phyloP scores from a whole-genome alignment of 495 filamentous ascomycete genomes.

The Talaromyces wortmannii region DNA sequence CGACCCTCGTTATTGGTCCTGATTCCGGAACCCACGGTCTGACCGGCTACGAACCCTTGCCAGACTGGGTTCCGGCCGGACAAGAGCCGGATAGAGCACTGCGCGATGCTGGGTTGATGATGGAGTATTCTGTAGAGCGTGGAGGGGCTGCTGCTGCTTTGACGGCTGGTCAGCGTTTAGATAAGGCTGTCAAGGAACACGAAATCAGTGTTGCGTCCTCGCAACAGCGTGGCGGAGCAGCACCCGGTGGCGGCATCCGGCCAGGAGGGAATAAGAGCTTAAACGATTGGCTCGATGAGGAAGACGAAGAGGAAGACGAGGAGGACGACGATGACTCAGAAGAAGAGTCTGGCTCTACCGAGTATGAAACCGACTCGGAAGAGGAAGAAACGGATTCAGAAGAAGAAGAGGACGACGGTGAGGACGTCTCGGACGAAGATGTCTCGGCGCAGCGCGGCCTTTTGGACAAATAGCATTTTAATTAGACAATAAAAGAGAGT shows the following conservation, averaged over 20 bases:
- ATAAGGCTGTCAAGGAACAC: slow-evolving; percentile 43
- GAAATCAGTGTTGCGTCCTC: slow-evolving; percentile 16
- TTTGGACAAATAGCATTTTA: background rate
- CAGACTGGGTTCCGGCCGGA: slow-evolving; percentile 77
- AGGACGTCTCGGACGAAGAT: slow-evolving; percentile 14
- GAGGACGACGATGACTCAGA: slow-evolving; percentile 42
- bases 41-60: slow-evolving; percentile 68
- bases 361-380: slow-evolving; percentile 35
- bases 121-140: slow-evolving; percentile 5
- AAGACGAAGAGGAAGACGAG: slow-evolving; percentile 28
- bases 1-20: slow-evolving; percentile 75
- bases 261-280: slow-evolving; percentile 51
- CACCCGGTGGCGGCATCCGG: slow-evolving; percentile 21
- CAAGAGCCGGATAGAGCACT: slow-evolving; percentile 71
- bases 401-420: slow-evolving; percentile 21
- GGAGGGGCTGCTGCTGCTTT: slow-evolving; percentile 16
- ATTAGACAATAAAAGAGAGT: background rate
- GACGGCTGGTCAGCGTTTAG: slow-evolving; percentile 60
- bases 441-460: background rate
- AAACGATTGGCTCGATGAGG: slow-evolving; percentile 75
- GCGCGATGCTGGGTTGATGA: slow-evolving; percentile 40
- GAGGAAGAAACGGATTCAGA: slow-evolving; percentile 44
- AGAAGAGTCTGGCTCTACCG: slow-evolving; percentile 32
- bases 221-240: slow-evolving; percentile 10
- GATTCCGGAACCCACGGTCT: slow-evolving; percentile 64